Evolutionary conservation across 1,139 yeast species (phyloP), one percentile per base, ranked within the genome.

Genomic region (Candida neerlandica): DNA sequence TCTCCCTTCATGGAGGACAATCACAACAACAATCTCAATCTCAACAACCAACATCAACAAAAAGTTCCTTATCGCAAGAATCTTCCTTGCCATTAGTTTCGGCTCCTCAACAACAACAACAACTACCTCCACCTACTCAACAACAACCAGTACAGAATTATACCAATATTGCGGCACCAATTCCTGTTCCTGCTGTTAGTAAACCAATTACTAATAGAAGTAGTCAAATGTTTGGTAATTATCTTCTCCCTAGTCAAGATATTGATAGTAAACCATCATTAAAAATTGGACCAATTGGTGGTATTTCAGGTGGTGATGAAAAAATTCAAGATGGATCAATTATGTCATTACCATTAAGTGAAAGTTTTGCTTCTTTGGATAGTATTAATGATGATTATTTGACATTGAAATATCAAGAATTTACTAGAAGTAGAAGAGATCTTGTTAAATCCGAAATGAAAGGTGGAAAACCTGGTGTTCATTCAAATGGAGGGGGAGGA

Each of bases 321-420:
- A 53, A 16, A 54, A 66, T 33, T 55, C 39, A 14, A 2, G 75
- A 45, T 1, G 66, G 74, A 1, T 73, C 78, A 1, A 74, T 73
- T 2, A 70, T 76, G 59, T 67, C 85, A 16, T 63, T 86, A 41
- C 89, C 91, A 0, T 74, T 85, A 16, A 84, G 82, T 55, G 89
- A 86, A 46, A 85, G 91, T 55, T 86, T 85, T 72, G 94, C 92
- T 0, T 86, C 92, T 0, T 70, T 87, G 61, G 91, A 86, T 61
- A 85, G 91, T 60, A 77, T 81, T 49, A 85, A 85, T 61, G 86
- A 85, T 57, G 89, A 85, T 47, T 75, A 71, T 50, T 63, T 76
- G 47, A 57, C 63, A 21, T 58, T 61, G 49, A 73, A 73, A 51
- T 75, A 73, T 51, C 66, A 66, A 37, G 76, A 74, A 52, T 68